These are phyloP conservation scores for Suillus subalutaceus DNA, from an alignment of 768 basidiomycete genomes.

Conservation along the genomic window DNA sequence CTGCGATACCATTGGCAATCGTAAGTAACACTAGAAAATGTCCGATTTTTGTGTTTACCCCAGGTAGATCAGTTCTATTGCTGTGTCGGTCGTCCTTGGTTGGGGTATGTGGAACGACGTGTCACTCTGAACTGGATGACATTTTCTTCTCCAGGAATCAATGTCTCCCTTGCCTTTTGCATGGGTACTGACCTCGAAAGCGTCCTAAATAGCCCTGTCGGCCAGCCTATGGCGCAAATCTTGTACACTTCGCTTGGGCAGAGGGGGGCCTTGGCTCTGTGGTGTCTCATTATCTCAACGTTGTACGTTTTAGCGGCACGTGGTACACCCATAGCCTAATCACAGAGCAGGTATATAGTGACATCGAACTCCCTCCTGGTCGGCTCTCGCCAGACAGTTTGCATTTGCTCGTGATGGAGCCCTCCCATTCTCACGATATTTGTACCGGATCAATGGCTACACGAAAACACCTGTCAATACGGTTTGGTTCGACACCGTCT, in stretches of 20 bases:
- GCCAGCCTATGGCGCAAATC: conserved; percentile 1
- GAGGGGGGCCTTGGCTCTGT: neutral
- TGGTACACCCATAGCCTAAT: neutral
- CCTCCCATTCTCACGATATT: neutral
- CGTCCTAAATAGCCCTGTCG: neutral
- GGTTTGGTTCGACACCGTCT: neutral
- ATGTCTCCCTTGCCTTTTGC: conserved; percentile 1
- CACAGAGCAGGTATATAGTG: neutral
- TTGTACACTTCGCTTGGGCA: neutral
- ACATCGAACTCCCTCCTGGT: conserved; percentile 3
- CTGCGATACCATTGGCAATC: neutral
- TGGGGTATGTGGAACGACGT: neutral
- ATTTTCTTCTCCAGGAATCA: neutral
- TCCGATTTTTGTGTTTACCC: neutral
- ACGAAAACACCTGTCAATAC: neutral
- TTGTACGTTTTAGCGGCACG: neutral
- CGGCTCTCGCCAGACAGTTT: conserved; percentile 6
- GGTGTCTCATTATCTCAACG: conserved; percentile 4
- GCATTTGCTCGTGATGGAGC: conserved; percentile 3
- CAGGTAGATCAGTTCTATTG: conserved; percentile 2
- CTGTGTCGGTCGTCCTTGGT: neutral
- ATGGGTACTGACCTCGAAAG: neutral
- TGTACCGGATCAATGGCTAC: conserved; percentile 5
- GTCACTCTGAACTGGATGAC: neutral
- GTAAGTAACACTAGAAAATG: neutral